phyloP scores from a whole-genome alignment of 1,139 yeast species.

The Sugiyamaella xylanicola region DNA sequence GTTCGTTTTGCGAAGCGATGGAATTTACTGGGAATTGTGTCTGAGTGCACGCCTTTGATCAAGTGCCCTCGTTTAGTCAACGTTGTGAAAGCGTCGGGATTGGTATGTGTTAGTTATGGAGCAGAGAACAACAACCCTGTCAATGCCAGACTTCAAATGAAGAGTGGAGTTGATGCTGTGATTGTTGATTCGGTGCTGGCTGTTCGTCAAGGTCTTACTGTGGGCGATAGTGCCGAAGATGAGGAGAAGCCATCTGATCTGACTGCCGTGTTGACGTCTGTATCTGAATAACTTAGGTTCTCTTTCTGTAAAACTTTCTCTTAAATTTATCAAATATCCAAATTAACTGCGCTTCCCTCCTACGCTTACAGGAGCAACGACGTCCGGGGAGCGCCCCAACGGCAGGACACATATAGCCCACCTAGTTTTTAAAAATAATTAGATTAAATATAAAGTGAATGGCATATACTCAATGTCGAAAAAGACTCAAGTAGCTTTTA shows the following conservation, averaged over 20 bases:
- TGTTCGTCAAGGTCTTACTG: constrained; percentile 74
- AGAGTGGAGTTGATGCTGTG: constrained; percentile 96
- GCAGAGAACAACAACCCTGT: constrained; percentile 81
- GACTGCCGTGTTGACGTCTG: neutral
- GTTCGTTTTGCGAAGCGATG: constrained; percentile 88
- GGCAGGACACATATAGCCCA: too few relatives aligned
- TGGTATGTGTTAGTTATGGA: constrained; percentile 95
- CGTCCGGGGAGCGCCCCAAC: too few relatives aligned
- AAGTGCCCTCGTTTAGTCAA: constrained; percentile 86
- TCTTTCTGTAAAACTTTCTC: too few relatives aligned
- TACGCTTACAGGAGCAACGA: too few relatives aligned
- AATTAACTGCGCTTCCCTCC: too few relatives aligned
- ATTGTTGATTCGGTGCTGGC: constrained; percentile 95
- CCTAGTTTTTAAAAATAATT: too few relatives aligned
- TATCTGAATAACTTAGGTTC: constrained; percentile 7
- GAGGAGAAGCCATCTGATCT: neutral
- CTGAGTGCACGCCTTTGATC: constrained; percentile 83
- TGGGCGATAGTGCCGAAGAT: constrained; percentile 19
- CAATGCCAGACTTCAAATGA: constrained; percentile 82
- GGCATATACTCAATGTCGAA: too few relatives aligned
- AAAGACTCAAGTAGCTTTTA: too few relatives aligned
- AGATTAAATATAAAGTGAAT: too few relatives aligned
- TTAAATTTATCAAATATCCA: too few relatives aligned
- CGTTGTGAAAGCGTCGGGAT: constrained; percentile 85
- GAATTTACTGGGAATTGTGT: constrained; percentile 90